These are phyloP conservation scores for Chlorella variabilis DNA, from an alignment of 163 green algal genomes.

Conservation along the genomic window DNA sequence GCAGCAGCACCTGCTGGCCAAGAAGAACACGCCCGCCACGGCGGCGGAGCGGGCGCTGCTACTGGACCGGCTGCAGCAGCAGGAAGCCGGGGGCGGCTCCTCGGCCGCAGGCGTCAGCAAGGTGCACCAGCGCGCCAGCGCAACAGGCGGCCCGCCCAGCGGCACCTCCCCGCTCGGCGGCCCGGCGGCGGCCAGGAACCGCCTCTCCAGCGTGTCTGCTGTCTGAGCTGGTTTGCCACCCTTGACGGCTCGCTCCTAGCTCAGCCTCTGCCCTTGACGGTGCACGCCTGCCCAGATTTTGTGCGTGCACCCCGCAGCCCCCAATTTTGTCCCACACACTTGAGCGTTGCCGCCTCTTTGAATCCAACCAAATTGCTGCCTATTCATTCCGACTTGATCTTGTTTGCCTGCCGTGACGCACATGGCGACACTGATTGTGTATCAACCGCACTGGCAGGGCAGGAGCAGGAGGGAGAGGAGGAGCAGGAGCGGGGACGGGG, in stretches of 20 bases:
- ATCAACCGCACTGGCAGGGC: too few relatives aligned
- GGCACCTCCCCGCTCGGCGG: neutral
- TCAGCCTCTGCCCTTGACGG: too few relatives aligned
- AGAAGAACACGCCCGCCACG: conserved; percentile 13
- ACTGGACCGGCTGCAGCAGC: neutral
- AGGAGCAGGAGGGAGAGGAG: too few relatives aligned
- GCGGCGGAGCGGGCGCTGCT: neutral
- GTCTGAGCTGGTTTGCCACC: too few relatives aligned
- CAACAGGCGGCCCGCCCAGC: neutral
- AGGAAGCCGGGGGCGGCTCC: neutral
- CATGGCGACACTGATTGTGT: too few relatives aligned
- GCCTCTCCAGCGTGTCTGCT: neutral
- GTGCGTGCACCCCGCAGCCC: neutral
- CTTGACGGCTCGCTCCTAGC: too few relatives aligned
- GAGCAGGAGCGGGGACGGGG: too few relatives aligned
- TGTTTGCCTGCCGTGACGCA: too few relatives aligned
- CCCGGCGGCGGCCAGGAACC: neutral
- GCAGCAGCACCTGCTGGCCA: neutral
- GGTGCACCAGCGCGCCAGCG: conserved; percentile 19
- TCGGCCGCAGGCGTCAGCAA: neutral
- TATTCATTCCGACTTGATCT: too few relatives aligned
- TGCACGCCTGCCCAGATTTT: too few relatives aligned
- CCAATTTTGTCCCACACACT: conserved; percentile 7
- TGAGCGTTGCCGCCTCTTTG: too few relatives aligned
- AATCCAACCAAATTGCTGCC: too few relatives aligned